Percentiles rank a stretch among this genome's conserved stretches.
phyloP scores from a whole-genome alignment of 768 basidiomycete species.

The Lanmaoa rubissima region DNA sequence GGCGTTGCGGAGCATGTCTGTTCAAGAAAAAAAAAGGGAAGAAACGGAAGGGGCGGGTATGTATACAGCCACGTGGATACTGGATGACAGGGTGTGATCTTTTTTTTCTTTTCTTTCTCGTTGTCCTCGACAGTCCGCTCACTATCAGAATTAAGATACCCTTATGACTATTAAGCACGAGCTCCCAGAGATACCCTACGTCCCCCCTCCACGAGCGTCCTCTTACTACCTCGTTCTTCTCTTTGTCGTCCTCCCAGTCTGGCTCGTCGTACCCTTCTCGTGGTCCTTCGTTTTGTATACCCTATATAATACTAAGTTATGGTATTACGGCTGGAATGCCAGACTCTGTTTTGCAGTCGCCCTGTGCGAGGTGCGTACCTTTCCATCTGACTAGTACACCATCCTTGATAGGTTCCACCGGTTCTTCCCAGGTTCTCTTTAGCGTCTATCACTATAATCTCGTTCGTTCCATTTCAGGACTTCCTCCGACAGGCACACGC shows the following conservation, averaged over 20 bases:
- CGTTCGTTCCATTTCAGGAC: conserved; percentile 44
- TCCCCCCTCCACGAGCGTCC: conserved; percentile 37
- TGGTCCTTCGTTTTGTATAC: conserved; percentile 60
- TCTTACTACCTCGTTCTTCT: conserved; percentile 63
- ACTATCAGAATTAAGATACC: conserved; percentile 6
- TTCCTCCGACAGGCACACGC: conserved; percentile 43
- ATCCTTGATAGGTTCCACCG: background rate
- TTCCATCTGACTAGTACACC: background rate
- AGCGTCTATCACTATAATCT: conserved; percentile 62
- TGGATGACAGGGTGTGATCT: background rate
- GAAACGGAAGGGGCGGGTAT: conserved; percentile 23
- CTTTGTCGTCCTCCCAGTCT: conserved; percentile 57
- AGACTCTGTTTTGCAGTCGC: conserved; percentile 46
- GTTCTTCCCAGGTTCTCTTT: conserved; percentile 56
- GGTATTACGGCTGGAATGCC: conserved; percentile 40
- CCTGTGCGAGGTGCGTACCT: conserved; percentile 53
- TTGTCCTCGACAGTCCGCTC: background rate
- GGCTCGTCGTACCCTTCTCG: conserved; percentile 58
- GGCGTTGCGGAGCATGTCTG: conserved; percentile 63
- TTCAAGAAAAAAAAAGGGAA: conserved; percentile 31
- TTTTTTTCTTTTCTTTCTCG: background rate
- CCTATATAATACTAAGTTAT: conserved; percentile 43
- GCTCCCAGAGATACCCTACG: conserved; percentile 38
- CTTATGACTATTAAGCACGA: conserved; percentile 2
- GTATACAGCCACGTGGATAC: background rate